A percentile compares a stretch with the other conserved stretches of the same genome.
Evolutionary conservation across 495 filamentous ascomycete species (phyloP).

Genomic region (Podospora sp.): DNA sequence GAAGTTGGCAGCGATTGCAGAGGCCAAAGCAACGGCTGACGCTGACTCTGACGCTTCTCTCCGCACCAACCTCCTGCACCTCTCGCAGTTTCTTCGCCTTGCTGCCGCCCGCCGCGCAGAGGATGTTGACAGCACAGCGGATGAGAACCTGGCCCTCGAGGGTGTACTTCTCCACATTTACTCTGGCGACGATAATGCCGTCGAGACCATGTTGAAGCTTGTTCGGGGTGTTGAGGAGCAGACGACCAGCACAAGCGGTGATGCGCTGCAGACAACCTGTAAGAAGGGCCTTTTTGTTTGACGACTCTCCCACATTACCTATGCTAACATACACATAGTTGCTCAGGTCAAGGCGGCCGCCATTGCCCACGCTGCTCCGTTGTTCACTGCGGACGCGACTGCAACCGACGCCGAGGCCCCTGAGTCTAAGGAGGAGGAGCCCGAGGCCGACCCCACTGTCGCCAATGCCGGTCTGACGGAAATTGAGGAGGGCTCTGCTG

Average conservation of each 20-base stretch:
- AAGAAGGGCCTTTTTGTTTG: conserved; percentile 39
- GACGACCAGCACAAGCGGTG: conserved; percentile 64
- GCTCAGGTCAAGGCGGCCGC: conserved; percentile 67
- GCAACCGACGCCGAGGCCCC: conserved; percentile 40
- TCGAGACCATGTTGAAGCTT: conserved; percentile 80
- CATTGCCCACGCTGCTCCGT: conserved; percentile 48
- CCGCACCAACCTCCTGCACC: conserved; percentile 59
- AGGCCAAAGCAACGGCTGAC: conserved; percentile 57
- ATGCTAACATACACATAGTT: conserved; percentile 52
- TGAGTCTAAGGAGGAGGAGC: conserved; percentile 46
- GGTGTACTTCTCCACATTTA: conserved; percentile 88
- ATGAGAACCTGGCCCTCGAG: conserved; percentile 86
- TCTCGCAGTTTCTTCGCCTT: conserved; percentile 79
- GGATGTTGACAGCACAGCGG: conserved; percentile 61
- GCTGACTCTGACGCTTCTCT: conserved; percentile 57
- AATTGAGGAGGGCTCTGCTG: conserved; percentile 46
- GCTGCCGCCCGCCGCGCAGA: conserved; percentile 70
- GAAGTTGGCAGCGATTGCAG: conserved; percentile 59
- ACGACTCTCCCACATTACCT: not conserved
- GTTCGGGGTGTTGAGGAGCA: conserved; percentile 78
- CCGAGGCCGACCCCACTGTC: conserved; percentile 72
- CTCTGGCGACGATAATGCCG: conserved; percentile 77
- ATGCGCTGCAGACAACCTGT: conserved; percentile 75
- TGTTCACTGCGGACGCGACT: conserved; percentile 29
- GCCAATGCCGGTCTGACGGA: conserved; percentile 79